These are phyloP conservation scores for Tetrapyrgos nigripes DNA, from an alignment of 1,284 basidiomycete genomes.

Conservation along the genomic window DNA sequence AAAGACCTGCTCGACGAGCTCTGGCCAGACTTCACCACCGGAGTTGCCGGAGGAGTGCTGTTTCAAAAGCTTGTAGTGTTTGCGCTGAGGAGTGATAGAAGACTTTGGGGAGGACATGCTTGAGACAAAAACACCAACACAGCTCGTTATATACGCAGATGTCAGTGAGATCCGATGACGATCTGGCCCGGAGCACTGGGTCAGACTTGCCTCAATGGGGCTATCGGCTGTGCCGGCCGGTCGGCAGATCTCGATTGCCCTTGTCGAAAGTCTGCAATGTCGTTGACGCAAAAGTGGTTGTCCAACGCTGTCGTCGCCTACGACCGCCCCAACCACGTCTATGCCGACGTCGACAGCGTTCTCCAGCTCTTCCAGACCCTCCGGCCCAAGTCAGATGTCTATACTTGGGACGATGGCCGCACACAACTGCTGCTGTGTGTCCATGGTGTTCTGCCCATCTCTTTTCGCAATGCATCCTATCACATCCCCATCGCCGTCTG, in stretches of 20 bases:
- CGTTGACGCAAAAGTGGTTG: constrained; percentile 71
- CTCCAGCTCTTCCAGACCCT: constrained; percentile 71
- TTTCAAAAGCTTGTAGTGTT: constrained; percentile 83
- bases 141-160: neutral
- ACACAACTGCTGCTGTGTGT: constrained; percentile 90
- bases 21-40: constrained; percentile 73
- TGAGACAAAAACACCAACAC: too few species aligned
- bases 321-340: constrained; percentile 57
- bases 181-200: too few species aligned
- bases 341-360: constrained; percentile 69
- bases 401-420: constrained; percentile 94
- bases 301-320: constrained; percentile 75
- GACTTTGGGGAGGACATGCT: constrained; percentile 15
- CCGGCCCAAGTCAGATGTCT: constrained; percentile 90
- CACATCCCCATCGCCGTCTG: constrained; percentile 95
- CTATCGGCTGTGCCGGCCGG: too few species aligned
- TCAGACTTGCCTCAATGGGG: too few species aligned
- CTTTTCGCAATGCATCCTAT: constrained; percentile 80
- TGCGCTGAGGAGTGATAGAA: constrained; percentile 76
- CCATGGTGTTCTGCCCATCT: constrained; percentile 91
- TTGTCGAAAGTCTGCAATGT: constrained; percentile 16
- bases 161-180: neutral
- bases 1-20: constrained; percentile 74
- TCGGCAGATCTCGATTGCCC: too few species aligned
- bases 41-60: constrained; percentile 65